Evolutionary conservation across 345 rosid species (phyloP).

Genomic region (Combretum micranthum): DNA sequence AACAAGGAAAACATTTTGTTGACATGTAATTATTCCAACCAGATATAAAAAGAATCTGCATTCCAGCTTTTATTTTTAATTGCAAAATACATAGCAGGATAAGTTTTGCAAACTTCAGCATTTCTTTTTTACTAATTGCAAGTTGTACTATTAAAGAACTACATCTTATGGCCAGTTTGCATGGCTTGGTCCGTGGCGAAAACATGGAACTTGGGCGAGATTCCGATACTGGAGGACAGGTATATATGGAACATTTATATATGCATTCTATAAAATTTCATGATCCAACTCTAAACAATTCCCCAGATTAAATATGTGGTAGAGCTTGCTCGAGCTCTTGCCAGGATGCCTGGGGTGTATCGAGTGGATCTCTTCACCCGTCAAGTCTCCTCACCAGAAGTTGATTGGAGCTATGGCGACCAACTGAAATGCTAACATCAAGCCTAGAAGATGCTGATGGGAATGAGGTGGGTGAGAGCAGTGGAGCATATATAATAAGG

Average conservation of each 20-base stretch:
- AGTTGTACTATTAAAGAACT: neutral
- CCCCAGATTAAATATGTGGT: conserved; percentile 90
- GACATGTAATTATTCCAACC: too few relatives aligned
- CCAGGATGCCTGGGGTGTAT: conserved; percentile 95
- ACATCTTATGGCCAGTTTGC: conserved; percentile 47
- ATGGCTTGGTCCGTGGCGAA: conserved; percentile 92
- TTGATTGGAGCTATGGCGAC: conserved; percentile 98
- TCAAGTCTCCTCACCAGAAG: conserved; percentile 73
- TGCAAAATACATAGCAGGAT: too few relatives aligned
- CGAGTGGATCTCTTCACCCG: conserved; percentile 95
- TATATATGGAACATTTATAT: conserved; percentile 11
- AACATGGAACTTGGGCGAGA: conserved; percentile 99
- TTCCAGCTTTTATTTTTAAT: neutral
- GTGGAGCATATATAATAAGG: conserved; percentile 88
- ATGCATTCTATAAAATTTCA: neutral
- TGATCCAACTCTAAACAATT: neutral
- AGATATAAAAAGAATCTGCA: neutral
- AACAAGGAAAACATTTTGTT: too few relatives aligned
- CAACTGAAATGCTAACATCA: conserved; percentile 83
- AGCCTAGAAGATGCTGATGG: conserved; percentile 58
- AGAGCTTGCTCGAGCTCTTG: conserved; percentile 90
- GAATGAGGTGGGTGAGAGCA: conserved; percentile 72
- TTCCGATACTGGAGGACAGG: conserved; percentile 99
- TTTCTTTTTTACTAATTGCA: too few relatives aligned
- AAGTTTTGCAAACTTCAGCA: too few relatives aligned